Evolutionary conservation across 805 yeast genomes (phyloP).

Genomic region (Ogataea trehaloabstinens): DNA sequence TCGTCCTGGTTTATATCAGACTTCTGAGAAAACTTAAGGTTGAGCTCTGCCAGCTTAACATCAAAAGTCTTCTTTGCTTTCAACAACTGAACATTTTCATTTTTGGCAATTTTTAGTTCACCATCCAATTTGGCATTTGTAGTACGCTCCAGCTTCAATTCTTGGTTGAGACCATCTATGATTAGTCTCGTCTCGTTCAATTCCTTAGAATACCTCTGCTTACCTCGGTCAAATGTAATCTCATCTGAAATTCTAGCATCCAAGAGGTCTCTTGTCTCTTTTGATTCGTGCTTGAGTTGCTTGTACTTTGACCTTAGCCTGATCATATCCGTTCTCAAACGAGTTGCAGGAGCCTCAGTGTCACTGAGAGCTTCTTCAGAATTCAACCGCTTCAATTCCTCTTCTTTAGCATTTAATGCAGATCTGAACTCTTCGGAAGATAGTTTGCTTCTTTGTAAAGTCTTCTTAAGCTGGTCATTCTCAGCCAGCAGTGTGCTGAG

Average conservation of each 20-base stretch:
- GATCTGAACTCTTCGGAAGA: slow-evolving; percentile 36
- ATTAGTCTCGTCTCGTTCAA: slow-evolving; percentile 35
- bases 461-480: slow-evolving; percentile 40
- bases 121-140: slow-evolving; percentile 22
- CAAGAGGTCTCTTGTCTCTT: slow-evolving; percentile 39
- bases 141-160: slow-evolving; percentile 28
- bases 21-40: slow-evolving; percentile 27
- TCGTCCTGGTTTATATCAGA: slow-evolving; percentile 18
- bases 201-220: slow-evolving; percentile 40
- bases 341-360: slow-evolving; percentile 15
- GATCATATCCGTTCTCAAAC: slow-evolving; percentile 26
- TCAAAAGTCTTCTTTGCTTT: slow-evolving; percentile 31
- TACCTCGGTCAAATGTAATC: slow-evolving; percentile 43
- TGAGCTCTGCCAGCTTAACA: slow-evolving; percentile 32
- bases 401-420: slow-evolving; percentile 35
- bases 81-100: slow-evolving; percentile 33
- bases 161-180: slow-evolving; percentile 28
- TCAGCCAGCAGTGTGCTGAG: slow-evolving; percentile 41
- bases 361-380: neutral
- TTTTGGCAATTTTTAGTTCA: slow-evolving; percentile 27
- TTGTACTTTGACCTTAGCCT: slow-evolving; percentile 30
- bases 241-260: slow-evolving; percentile 44
- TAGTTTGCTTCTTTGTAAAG: slow-evolving; percentile 37
- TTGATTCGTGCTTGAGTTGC: slow-evolving; percentile 45
- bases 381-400: slow-evolving; percentile 25